Evolutionary conservation across 1,284 basidiomycete species (phyloP).

Genomic region (Testicularia cyperi): DNA sequence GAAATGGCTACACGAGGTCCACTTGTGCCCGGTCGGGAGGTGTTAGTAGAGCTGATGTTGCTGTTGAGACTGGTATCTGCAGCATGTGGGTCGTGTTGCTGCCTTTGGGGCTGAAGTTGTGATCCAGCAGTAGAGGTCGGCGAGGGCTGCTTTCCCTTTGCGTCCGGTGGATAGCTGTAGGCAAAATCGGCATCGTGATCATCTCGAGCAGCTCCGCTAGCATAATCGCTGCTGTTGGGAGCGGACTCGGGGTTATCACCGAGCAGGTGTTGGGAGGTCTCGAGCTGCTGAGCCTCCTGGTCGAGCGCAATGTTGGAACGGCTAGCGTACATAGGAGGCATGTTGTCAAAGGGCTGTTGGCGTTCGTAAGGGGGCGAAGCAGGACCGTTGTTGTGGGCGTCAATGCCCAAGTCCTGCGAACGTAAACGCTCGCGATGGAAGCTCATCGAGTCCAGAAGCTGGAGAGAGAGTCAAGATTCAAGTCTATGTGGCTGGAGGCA

Average conservation of each 20-base stretch:
- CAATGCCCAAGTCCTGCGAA: slow-evolving; percentile 18
- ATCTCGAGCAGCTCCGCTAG: neutral
- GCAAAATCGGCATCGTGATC: neutral
- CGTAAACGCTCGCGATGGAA: slow-evolving; percentile 1
- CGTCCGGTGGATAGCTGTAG: neutral
- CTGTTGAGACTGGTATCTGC: neutral
- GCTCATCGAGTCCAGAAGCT: too few species aligned
- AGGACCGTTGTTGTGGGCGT: slow-evolving; percentile 11
- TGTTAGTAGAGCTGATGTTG: slow-evolving; percentile 4
- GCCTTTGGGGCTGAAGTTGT: too few species aligned
- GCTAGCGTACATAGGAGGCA: slow-evolving; percentile 36
- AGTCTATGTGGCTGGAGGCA: too few species aligned
- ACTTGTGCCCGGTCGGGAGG: slow-evolving; percentile 20
- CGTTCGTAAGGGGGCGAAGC: slow-evolving; percentile 42
- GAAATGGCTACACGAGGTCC: slow-evolving; percentile 46
- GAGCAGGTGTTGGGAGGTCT: slow-evolving; percentile 3
- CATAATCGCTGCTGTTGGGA: slow-evolving; percentile 3
- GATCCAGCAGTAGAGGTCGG: neutral
- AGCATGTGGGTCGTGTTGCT: too few species aligned
- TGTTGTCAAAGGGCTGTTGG: slow-evolving; percentile 11
- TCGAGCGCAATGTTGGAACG: slow-evolving; percentile 16
- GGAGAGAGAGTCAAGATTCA: too few species aligned
- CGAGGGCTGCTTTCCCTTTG: slow-evolving; percentile 5
- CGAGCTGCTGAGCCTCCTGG: neutral
- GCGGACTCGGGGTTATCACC: slow-evolving; percentile 18